A percentile compares a stretch with the other conserved stretches of the same genome.
These are phyloP conservation scores for Ramalina intermedia DNA, from an alignment of 495 filamentous ascomycete genomes.

Conservation along the genomic window DNA sequence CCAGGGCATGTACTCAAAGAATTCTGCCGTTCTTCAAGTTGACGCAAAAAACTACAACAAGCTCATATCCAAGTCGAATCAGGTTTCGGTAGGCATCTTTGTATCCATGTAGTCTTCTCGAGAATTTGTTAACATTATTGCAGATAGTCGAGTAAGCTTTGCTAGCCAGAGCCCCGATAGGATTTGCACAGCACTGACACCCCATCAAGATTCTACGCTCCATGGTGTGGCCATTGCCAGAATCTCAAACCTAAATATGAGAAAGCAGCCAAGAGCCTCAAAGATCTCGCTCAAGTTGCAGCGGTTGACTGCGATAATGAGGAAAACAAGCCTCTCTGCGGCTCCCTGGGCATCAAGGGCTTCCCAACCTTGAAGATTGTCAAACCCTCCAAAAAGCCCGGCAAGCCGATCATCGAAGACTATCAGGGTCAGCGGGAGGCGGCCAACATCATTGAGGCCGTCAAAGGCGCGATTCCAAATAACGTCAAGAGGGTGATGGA, in stretches of 20 bases:
- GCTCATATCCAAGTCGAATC: constrained; percentile 75
- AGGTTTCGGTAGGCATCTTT: constrained; percentile 61
- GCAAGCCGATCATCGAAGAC: constrained; percentile 79
- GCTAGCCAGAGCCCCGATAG: background rate
- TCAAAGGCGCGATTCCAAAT: constrained; percentile 79
- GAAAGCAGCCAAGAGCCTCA: constrained; percentile 76
- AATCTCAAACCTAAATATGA: constrained; percentile 93
- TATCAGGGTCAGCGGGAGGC: constrained; percentile 74
- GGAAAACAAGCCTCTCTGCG: constrained; percentile 78
- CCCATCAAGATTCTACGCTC: constrained; percentile 69
- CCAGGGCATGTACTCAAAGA: constrained; percentile 67
- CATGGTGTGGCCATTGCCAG: constrained; percentile 94
- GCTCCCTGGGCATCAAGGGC: constrained; percentile 77
- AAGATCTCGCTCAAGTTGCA: constrained; percentile 83
- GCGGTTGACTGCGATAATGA: constrained; percentile 96
- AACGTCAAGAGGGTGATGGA: constrained; percentile 71
- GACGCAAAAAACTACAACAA: constrained; percentile 71
- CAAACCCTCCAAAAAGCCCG: constrained; percentile 64
- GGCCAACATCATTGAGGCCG: constrained; percentile 75
- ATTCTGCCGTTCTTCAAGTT: constrained; percentile 75
- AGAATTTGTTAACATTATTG: constrained; percentile 12
- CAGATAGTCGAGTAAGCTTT: constrained; percentile 54
- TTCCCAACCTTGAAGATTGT: constrained; percentile 97
- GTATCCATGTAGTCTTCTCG: background rate
- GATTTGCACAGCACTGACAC: constrained; percentile 6